These are phyloP conservation scores for Paraconiothyrium brasiliense DNA, from an alignment of 2,329 filamentous ascomycete species.

Conservation along the genomic window DNA sequence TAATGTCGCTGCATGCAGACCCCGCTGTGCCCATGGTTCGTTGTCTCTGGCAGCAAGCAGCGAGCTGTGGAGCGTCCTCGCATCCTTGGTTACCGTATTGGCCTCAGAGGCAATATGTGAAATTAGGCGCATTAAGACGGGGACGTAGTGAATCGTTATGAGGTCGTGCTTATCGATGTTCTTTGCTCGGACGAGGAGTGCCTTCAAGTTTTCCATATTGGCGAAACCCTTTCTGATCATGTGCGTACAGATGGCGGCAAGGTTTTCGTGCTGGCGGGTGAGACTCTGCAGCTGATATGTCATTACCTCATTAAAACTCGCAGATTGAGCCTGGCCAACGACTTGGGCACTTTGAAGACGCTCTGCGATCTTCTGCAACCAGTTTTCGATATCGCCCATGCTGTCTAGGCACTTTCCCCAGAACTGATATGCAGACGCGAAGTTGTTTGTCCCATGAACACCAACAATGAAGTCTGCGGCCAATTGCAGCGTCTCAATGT, in stretches of 20 bases:
- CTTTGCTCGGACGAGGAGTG: conserved; percentile 74
- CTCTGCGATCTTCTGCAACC: conserved; percentile 79
- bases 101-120: conserved; percentile 80
- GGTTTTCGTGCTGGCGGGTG: conserved; percentile 86
- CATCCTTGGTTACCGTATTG: conserved; percentile 71
- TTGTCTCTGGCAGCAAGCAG: conserved; percentile 74
- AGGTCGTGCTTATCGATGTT: conserved; percentile 80
- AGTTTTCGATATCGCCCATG: conserved; percentile 79
- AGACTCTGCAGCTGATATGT: conserved; percentile 83
- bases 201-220: conserved; percentile 74
- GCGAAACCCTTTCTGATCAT: conserved; percentile 80
- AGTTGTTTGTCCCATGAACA: conserved; percentile 64
- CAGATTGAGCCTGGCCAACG: conserved; percentile 71
- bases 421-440: conserved; percentile 68
- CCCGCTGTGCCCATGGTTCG: conserved; percentile 75
- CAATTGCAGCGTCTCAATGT: conserved; percentile 32
- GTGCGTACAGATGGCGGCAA: conserved; percentile 81
- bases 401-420: conserved; percentile 77
- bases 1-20: conserved; percentile 79
- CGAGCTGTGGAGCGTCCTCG: conserved; percentile 73
- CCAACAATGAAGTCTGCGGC: conserved; percentile 56
- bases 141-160: conserved; percentile 80
- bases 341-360: conserved; percentile 78
- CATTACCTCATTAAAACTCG: conserved; percentile 78
- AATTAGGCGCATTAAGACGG: conserved; percentile 79